A percentile compares a stretch with the other conserved stretches of the same genome.
Evolutionary conservation across 768 basidiomycete species (phyloP).

Genomic region (Rhodotorula babjevae): DNA sequence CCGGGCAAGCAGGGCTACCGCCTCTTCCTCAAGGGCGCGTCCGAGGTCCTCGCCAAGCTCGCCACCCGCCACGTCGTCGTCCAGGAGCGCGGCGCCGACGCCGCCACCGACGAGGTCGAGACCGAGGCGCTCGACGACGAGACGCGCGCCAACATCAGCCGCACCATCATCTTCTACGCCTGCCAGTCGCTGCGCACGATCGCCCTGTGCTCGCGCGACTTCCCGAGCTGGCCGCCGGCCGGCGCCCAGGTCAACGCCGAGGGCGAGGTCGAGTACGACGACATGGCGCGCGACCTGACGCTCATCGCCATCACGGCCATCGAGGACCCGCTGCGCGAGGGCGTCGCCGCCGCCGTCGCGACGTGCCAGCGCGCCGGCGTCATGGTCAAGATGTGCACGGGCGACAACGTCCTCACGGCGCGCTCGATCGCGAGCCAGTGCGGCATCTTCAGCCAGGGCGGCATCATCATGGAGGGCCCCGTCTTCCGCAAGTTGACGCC

Average conservation of each 20-base stretch:
- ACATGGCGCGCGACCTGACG: conserved; percentile 66
- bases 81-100: conserved; percentile 38
- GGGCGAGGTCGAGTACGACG: conserved; percentile 53
- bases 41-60: conserved; percentile 79
- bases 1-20: conserved; percentile 56
- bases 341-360: conserved; percentile 81
- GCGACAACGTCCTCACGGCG: conserved; percentile 55
- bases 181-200: conserved; percentile 93
- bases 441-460: conserved; percentile 87
- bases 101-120: conserved; percentile 41
- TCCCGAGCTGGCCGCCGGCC: conserved; percentile 75
- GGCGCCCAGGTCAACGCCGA: conserved; percentile 35
- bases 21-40: conserved; percentile 84
- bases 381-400: conserved; percentile 95
- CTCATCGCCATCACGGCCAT: conserved; percentile 89
- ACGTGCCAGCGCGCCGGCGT: conserved; percentile 87
- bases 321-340: conserved; percentile 87
- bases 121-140: conserved; percentile 61
- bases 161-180: conserved; percentile 96
- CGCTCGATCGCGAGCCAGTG: conserved; percentile 96
- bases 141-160: conserved; percentile 71
- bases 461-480: conserved; percentile 97
- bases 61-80: conserved; percentile 73
- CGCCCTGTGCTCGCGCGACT: conserved; percentile 86
- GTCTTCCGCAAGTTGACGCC: conserved; percentile 74